These are phyloP conservation scores for Canna indica DNA, from an alignment of 176 grass and related monocot genomes.

Conservation along the genomic window DNA sequence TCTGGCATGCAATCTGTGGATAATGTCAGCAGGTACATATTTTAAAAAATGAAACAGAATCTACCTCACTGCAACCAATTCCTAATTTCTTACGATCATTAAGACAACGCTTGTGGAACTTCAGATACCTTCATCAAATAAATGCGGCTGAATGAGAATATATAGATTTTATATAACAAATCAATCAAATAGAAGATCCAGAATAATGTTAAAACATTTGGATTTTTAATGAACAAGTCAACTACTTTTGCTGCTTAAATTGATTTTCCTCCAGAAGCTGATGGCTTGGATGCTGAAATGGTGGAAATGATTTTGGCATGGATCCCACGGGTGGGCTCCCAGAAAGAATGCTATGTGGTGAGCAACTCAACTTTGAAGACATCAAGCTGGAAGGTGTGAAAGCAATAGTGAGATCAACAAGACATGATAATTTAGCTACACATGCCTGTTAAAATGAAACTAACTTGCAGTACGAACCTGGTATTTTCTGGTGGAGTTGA, in stretches of 20 bases:
- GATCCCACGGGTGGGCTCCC: constrained; percentile 89
- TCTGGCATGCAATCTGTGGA: background rate
- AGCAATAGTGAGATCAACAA: constrained; percentile 10
- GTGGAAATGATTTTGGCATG: constrained; percentile 80
- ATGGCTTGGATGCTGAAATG: constrained; percentile 84
- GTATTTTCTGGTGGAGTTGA: constrained; percentile 87
- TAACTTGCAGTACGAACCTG: constrained; percentile 34
- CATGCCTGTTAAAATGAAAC: background rate
- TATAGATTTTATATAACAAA: background rate
- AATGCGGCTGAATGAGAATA: constrained; percentile 1
- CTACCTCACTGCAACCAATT: constrained; percentile 78
- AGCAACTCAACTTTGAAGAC: constrained; percentile 65
- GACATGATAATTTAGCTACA: constrained; percentile 11
- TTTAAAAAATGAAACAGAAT: background rate
- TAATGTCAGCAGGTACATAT: background rate
- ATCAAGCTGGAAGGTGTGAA: constrained; percentile 31
- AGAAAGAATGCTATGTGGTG: constrained; percentile 61
- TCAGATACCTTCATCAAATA: constrained; percentile 68
- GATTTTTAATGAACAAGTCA: background rate
- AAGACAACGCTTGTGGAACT: constrained; percentile 80
- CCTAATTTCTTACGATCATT: constrained; percentile 88
- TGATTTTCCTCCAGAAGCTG: constrained; percentile 91
- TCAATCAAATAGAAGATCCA: background rate
- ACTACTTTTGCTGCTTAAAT: constrained; percentile 95
- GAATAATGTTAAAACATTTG: background rate